Percentiles rank a stretch among this genome's conserved stretches.
These are phyloP conservation scores for Citrullus mucosospermus DNA, from an alignment of 306 rosid species.

Conservation along the genomic window DNA sequence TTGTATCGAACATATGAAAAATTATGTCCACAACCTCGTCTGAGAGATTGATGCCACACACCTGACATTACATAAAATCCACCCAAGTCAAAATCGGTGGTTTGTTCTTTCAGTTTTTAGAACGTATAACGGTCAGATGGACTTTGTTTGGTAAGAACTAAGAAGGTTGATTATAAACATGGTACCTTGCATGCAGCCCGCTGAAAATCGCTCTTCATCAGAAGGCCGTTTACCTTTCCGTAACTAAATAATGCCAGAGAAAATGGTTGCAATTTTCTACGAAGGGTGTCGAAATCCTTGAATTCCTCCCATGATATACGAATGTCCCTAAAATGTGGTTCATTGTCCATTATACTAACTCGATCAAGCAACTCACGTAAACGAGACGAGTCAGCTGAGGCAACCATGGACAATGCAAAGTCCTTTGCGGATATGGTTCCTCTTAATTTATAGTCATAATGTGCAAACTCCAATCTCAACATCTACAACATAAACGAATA, in stretches of 20 bases:
- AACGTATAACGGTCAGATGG: background rate
- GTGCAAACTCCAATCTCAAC: slow-evolving; percentile 61
- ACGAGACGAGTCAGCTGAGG: slow-evolving; percentile 62
- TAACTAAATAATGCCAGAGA: slow-evolving; percentile 76
- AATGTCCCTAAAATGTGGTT: slow-evolving; percentile 34
- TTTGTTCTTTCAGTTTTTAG: background rate
- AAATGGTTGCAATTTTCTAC: slow-evolving; percentile 52
- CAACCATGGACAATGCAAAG: slow-evolving; percentile 88
- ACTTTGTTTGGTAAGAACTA: background rate
- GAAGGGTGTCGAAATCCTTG: slow-evolving; percentile 60
- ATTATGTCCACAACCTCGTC: slow-evolving; percentile 53
- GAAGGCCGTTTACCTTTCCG: slow-evolving; percentile 61
- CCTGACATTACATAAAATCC: slow-evolving; percentile 35
- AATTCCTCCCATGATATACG: slow-evolving; percentile 68
- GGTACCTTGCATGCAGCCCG: slow-evolving; percentile 80
- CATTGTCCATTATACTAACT: slow-evolving; percentile 35
- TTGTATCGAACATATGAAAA: slow-evolving; percentile 64
- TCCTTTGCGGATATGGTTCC: slow-evolving; percentile 69
- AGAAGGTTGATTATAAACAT: background rate
- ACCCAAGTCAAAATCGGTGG: background rate
- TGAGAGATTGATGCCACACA: slow-evolving; percentile 50
- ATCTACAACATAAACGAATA: slow-evolving; percentile 34
- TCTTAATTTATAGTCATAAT: slow-evolving; percentile 64
- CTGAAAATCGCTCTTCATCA: slow-evolving; percentile 58
- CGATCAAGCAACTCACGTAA: slow-evolving; percentile 48